Evolutionary conservation across 345 rosid species (phyloP).

Genomic region (Mallotus nudiflorus): DNA sequence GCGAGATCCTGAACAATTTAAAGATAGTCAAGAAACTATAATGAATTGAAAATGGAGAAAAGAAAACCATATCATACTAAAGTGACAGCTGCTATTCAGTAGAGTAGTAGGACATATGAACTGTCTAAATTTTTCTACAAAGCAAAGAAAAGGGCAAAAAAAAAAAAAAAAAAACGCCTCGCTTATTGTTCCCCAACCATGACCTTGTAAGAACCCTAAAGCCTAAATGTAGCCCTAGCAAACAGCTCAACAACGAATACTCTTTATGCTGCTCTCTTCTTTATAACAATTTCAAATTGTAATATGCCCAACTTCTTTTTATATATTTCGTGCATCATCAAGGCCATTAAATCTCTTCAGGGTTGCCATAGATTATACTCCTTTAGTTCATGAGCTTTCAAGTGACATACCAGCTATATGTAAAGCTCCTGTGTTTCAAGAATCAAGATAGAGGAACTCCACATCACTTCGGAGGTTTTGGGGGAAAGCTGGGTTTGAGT

Average conservation of each 20-base stretch:
- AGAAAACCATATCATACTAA: not conserved
- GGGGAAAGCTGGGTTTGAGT: constrained; percentile 18
- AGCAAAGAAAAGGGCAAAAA: not conserved
- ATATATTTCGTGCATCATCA: not conserved
- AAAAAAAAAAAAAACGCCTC: not conserved
- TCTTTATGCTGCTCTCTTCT: not conserved
- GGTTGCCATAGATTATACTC: constrained; percentile 15
- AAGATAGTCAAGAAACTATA: not conserved
- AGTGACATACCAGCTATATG: not conserved
- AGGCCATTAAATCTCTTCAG: not conserved
- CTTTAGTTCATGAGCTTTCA: not conserved
- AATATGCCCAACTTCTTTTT: not conserved
- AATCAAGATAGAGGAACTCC: not conserved
- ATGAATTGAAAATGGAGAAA: not conserved
- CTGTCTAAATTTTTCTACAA: constrained; percentile 13
- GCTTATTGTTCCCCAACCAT: not conserved
- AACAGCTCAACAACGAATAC: not conserved
- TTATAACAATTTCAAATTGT: not conserved
- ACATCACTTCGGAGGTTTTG: constrained; percentile 3
- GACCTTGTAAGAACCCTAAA: constrained; percentile 30
- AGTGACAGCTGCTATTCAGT: constrained; percentile 9
- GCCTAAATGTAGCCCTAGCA: constrained; percentile 26
- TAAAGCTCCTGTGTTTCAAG: not conserved
- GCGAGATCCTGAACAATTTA: not conserved
- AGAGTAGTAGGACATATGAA: constrained; percentile 12